phyloP scores from a whole-genome alignment of 225 moss, liverwort and hornwort genomes.

The Asterella californica region DNA sequence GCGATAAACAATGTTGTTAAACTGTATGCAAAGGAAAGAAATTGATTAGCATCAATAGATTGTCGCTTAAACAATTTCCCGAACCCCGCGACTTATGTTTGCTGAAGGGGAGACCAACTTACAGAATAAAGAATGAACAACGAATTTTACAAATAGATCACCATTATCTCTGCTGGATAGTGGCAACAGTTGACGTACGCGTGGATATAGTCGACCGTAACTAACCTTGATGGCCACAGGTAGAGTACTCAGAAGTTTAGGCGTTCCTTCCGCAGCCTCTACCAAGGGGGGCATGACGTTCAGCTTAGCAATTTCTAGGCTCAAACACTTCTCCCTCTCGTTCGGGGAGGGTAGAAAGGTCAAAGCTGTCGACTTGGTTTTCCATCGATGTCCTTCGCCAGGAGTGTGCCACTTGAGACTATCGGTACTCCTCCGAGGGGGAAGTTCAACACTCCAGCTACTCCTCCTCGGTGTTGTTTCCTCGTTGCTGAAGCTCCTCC shows the following conservation, averaged over 20 bases:
- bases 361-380: not conserved
- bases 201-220: not conserved
- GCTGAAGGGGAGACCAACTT: no score
- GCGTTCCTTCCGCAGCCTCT: not conserved
- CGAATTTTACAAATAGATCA: not conserved
- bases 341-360: not conserved
- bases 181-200: not conserved
- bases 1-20: not conserved
- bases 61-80: not conserved
- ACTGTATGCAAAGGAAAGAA: not conserved
- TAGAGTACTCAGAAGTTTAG: not conserved
- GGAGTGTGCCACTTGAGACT: not conserved
- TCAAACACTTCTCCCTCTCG: not conserved
- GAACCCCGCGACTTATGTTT: no score
- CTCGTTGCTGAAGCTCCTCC: not conserved
- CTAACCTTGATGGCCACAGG: slow-evolving; percentile 11
- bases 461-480: not conserved
- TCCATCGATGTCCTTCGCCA: not conserved
- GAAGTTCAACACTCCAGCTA: slow-evolving; percentile 7
- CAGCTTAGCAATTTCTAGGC: not conserved
- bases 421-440: not conserved
- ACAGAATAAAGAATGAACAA: not conserved
- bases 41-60: not conserved
- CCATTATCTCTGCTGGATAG: no score
- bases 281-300: not conserved